phyloP scores from a whole-genome alignment of 1,284 basidiomycete genomes.

The Cryptococcus maquisensis region DNA sequence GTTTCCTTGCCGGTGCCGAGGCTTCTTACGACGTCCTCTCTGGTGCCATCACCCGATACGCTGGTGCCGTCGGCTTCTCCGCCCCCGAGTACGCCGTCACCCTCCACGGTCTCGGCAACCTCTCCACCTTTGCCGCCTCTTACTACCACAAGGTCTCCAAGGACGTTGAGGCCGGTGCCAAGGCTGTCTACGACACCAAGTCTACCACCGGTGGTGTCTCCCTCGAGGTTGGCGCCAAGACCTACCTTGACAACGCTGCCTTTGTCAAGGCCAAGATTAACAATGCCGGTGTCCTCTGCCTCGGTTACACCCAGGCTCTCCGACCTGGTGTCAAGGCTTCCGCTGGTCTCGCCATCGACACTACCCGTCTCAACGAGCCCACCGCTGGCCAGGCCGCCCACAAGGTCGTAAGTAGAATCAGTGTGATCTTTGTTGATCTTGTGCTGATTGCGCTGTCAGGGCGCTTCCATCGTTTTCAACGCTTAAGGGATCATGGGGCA shows the following conservation, averaged over 20 bases:
- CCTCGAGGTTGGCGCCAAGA: slow-evolving; percentile 95
- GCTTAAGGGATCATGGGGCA: slow-evolving; percentile 31
- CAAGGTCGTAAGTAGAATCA: slow-evolving; percentile 49
- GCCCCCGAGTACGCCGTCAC: slow-evolving; percentile 97
- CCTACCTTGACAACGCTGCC: slow-evolving; percentile 71
- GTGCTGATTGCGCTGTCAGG: slow-evolving; percentile 20
- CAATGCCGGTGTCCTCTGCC: slow-evolving; percentile 83
- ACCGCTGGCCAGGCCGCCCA: slow-evolving; percentile 52
- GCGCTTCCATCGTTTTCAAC: slow-evolving; percentile 57
- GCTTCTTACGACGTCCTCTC: slow-evolving; percentile 94
- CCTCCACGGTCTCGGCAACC: slow-evolving; percentile 89
- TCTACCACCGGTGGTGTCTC: slow-evolving; percentile 78
- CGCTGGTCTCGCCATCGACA: slow-evolving; percentile 89
- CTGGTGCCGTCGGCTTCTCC: slow-evolving; percentile 81
- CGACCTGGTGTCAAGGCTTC: slow-evolving; percentile 88
- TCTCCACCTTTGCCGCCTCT: slow-evolving; percentile 88
- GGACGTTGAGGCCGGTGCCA: slow-evolving; percentile 96
- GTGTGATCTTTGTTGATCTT: background rate
- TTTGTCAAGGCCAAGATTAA: slow-evolving; percentile 99
- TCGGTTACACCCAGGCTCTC: slow-evolving; percentile 88
- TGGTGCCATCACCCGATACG: slow-evolving; percentile 87
- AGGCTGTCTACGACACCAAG: slow-evolving; percentile 96
- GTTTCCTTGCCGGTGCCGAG: slow-evolving; percentile 95
- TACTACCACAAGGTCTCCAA: slow-evolving; percentile 93
- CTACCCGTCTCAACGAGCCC: slow-evolving; percentile 73